Conservation (phyloP, 768 basidiomycete species). For the Termitomyces sp. region DNA sequence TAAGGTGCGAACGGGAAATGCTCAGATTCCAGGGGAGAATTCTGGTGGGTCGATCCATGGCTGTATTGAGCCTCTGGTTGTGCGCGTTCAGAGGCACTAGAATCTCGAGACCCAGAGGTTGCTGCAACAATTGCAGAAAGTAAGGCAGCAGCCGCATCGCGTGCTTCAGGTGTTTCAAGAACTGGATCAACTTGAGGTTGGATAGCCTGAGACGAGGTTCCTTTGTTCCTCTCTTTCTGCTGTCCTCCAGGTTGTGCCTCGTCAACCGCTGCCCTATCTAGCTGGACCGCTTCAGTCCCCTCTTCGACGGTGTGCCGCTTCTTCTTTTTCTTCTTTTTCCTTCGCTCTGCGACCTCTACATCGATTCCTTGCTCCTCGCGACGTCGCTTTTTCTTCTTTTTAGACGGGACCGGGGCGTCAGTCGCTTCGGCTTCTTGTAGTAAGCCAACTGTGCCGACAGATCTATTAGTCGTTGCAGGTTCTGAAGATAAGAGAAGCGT, state of each 20-base stretch:
- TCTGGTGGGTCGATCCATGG: conserved; percentile 21
- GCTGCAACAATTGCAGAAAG: conserved; percentile 63
- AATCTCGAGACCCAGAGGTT: conserved; percentile 43
- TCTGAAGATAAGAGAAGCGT: conserved; percentile 12
- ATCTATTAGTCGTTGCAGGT: not conserved
- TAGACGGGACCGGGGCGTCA: conserved; percentile 15
- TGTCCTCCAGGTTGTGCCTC: conserved; percentile 14
- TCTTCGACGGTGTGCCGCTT: conserved; percentile 26
- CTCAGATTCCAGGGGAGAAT: conserved; percentile 28
- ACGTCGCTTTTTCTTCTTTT: conserved; percentile 34
- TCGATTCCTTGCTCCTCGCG: conserved; percentile 20
- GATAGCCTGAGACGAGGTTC: conserved; percentile 22
- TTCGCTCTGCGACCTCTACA: conserved; percentile 1
- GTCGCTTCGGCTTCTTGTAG: not conserved
- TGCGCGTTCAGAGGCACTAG: conserved; percentile 6
- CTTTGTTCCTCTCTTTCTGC: conserved; percentile 29
- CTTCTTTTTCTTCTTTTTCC: conserved; percentile 31
- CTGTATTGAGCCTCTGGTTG: conserved; percentile 20
- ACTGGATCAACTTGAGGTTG: conserved; percentile 16
- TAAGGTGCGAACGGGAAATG: conserved; percentile 24
- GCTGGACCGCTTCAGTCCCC: conserved; percentile 10
- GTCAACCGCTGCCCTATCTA: not conserved
- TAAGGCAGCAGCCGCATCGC: conserved; percentile 50
- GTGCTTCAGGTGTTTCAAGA: conserved; percentile 27
- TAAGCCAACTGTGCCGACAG: conserved; percentile 1